A percentile compares a stretch with the other conserved stretches of the same genome.
phyloP scores from a whole-genome alignment of 1,284 basidiomycete species.

The Cutaneotrichosporon spelunceum region DNA sequence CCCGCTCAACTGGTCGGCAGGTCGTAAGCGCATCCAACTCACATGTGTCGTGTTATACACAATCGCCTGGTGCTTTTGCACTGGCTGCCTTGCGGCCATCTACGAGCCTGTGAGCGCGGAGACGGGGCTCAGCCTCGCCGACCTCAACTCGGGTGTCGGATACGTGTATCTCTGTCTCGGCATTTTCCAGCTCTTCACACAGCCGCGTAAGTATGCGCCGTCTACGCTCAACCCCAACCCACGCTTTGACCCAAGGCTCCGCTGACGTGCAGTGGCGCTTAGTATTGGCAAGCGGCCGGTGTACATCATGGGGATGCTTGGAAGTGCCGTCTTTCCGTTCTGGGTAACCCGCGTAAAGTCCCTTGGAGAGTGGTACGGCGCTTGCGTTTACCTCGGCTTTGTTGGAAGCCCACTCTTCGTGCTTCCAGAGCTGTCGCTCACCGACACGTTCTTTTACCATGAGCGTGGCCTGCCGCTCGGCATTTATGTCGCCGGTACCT shows the following conservation, averaged over 20 bases:
- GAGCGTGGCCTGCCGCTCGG: conserved; percentile 31
- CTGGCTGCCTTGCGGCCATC: conserved; percentile 29
- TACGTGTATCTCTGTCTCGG: conserved; percentile 27
- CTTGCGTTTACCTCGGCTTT: conserved; percentile 23
- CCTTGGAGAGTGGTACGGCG: conserved; percentile 6
- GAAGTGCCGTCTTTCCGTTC: neutral
- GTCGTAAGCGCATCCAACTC: conserved; percentile 26
- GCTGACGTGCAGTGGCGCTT: conserved; percentile 12
- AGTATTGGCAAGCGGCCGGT: conserved; percentile 34
- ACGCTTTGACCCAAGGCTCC: too few species aligned
- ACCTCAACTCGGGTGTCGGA: conserved; percentile 32
- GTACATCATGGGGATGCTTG: conserved; percentile 11
- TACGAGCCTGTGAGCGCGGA: conserved; percentile 26
- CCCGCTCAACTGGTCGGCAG: conserved; percentile 31
- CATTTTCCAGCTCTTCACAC: conserved; percentile 25
- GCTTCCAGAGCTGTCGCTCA: conserved; percentile 28
- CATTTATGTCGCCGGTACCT: conserved; percentile 28
- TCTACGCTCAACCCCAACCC: too few species aligned
- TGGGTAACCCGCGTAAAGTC: conserved; percentile 2
- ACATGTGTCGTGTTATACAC: conserved; percentile 20
- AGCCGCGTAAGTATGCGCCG: conserved; percentile 15
- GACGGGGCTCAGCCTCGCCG: conserved; percentile 27
- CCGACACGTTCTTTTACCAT: conserved; percentile 35
- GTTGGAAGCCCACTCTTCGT: conserved; percentile 28
- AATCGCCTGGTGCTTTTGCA: conserved; percentile 9